Evolutionary conservation across 768 basidiomycete genomes (phyloP), one percentile per base, ranked within the genome.

Genomic region (Mycena haematopus): DNA sequence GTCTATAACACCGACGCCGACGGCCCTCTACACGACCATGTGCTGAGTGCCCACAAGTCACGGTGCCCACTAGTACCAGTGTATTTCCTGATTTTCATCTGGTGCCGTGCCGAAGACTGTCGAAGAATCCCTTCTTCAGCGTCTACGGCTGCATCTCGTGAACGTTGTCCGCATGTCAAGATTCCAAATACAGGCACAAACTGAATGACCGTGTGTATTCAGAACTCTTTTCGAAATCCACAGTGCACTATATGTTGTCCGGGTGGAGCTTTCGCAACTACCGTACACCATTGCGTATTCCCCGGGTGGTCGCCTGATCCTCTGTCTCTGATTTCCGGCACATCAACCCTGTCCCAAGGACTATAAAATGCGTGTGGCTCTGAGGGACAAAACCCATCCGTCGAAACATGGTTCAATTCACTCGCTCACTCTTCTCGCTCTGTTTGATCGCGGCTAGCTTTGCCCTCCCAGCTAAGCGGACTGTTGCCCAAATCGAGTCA

Each of bases 401-500:
- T 58, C 33, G n/a, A 36, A 59, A 46, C 44, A 67, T 67, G 66
- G 66, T 67, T 31, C 61, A 62, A 13, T 13, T 67, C 58, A 45
- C 62, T 24, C 54, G 54, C 62, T 40, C 49, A 40, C 29, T 67
- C 17, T 46, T 66, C 50, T 42, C 60, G 10, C 31, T 65, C 60
- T 61, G 63, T 35, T 45, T 63, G 24, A 14, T 65, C 45, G 54
- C 63, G 22, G 38, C 52, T 27, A 42, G 35, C 49, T 52, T 62
- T 17, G 51, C 65, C 10, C 50, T 65, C 42, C 60, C 65, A 56
- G 63, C 52, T 21, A 69, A 70, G 51, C 50, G 70, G 54, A 65
- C 65, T 13, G 69, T 73, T n/a, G 65, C 66, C 40, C 63, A 73
- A 21, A 65, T 77, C 60, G 62, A 69, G 56, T 42, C 71, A 2